Evolutionary conservation across 176 grass and related monocot genomes (phyloP).

Genomic region (Eragrostis curvula): DNA sequence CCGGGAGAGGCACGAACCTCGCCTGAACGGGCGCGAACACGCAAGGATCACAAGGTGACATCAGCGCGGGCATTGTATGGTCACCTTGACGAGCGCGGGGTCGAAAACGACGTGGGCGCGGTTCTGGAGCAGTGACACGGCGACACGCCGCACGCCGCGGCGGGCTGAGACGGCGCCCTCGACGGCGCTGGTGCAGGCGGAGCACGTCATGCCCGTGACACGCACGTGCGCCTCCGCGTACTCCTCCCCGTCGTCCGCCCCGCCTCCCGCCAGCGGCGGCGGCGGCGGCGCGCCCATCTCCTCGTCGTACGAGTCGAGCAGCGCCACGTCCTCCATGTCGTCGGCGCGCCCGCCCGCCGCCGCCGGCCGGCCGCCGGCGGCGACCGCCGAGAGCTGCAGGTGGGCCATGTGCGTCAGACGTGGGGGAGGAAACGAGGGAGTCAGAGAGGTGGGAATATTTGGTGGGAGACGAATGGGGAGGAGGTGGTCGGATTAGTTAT

Average conservation of each 20-base stretch:
- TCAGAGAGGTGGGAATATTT: slow-evolving; percentile 28
- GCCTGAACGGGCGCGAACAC: neutral
- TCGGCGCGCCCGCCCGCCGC: slow-evolving; percentile 33
- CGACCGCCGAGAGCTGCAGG: slow-evolving; percentile 72
- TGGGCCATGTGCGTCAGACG: slow-evolving; percentile 43
- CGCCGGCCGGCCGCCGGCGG: slow-evolving; percentile 25
- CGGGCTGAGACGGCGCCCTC: slow-evolving; percentile 70
- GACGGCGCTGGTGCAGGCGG: slow-evolving; percentile 89
- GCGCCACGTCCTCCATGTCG: slow-evolving; percentile 84
- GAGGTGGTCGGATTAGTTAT: slow-evolving; percentile 21
- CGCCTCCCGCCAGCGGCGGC: neutral
- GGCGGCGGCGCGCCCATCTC: slow-evolving; percentile 45
- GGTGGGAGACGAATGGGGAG: slow-evolving; percentile 20
- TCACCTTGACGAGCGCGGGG: slow-evolving; percentile 77
- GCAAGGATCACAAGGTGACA: slow-evolving; percentile 35
- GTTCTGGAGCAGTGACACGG: slow-evolving; percentile 96
- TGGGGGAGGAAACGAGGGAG: neutral
- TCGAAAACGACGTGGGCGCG: slow-evolving; percentile 85
- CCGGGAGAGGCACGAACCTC: neutral
- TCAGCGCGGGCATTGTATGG: neutral
- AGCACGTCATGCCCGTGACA: slow-evolving; percentile 95
- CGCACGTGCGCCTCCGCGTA: slow-evolving; percentile 70
- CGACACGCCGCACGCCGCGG: slow-evolving; percentile 63
- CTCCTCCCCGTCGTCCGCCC: slow-evolving; percentile 6
- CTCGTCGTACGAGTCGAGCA: slow-evolving; percentile 86